Evolutionary conservation across 1,284 basidiomycete species (phyloP), one percentile per base, ranked within the genome.

Genomic region (Rhodotorula sp.): DNA sequence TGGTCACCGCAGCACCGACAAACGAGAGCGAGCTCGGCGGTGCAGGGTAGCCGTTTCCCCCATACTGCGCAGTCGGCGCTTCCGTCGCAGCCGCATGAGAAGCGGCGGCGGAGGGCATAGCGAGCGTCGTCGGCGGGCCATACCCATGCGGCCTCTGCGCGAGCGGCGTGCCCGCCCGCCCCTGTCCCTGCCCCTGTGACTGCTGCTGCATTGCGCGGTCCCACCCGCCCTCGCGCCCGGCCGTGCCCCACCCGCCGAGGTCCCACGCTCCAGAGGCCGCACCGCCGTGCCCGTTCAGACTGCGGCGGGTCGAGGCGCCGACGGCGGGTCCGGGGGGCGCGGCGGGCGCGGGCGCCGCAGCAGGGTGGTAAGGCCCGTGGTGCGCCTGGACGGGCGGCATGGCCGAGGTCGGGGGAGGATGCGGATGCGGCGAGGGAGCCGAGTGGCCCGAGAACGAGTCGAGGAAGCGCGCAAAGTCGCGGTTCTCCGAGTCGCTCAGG

Each of bases 401-500:
- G 48, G 9, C 19, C 19, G 48, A 17, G 17, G 41, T 10, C 10
- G n/a, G 17, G 42, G 41, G 16, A 16, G 27, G 25, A 17, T 46
- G 52, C 19, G 42, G 42, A 41, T 13, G 61, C 8, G 46, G 52
- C 9, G n/a, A 34, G 3, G 41, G 61, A 7, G 12, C 53, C 48
- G 7, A 59, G 42, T 2, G 68, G 50, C 23, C 60, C 44, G 21
- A 3, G 68, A 70, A 63, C 44, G 68, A 48, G 50, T 70, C 64
- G 55, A 70, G 61, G 61, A 70, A 70, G 50, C 56, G 61, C 12
- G 42, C 44, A 55, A 70, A 63, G 14, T 61, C 52, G 41, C 64
- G 41, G 25, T 55, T 44, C 61, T 70, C 68, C 25, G 54, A 49
- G 14, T 70, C 68, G 61, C 50, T 63, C 44, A 70, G 56, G 49